Evolutionary conservation across 1,139 yeast species (phyloP).

Genomic region (Taphrina betulina): DNA sequence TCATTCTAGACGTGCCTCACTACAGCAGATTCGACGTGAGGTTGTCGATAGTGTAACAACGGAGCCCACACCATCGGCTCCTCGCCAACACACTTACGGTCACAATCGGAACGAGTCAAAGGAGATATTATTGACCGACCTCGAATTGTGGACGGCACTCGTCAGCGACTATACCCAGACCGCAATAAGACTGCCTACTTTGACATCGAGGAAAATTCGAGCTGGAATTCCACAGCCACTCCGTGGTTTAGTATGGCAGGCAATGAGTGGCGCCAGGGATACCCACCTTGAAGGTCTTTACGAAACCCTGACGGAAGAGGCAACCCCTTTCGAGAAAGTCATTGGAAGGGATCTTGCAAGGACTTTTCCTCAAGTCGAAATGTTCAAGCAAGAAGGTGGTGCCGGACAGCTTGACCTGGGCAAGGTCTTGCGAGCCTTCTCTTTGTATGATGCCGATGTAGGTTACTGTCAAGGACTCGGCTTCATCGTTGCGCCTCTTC

Average conservation of each 20-base stretch:
- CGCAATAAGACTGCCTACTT: slow-evolving; percentile 43
- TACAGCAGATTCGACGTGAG: slow-evolving; percentile 23
- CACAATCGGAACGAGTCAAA: slow-evolving; percentile 25
- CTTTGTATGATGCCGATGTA: slow-evolving; percentile 65
- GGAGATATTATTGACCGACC: slow-evolving; percentile 40
- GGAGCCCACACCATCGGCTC: neutral
- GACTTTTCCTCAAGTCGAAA: slow-evolving; percentile 59
- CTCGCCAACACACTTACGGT: slow-evolving; percentile 8
- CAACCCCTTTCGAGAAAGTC: slow-evolving; percentile 53
- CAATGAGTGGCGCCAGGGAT: slow-evolving; percentile 45
- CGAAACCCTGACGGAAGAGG: slow-evolving; percentile 48
- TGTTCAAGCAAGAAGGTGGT: slow-evolving; percentile 54
- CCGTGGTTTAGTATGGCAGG: slow-evolving; percentile 46
- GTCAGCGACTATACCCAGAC: slow-evolving; percentile 44
- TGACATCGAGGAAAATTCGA: slow-evolving; percentile 41
- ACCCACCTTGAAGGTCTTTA: slow-evolving; percentile 47
- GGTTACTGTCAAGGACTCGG: slow-evolving; percentile 70
- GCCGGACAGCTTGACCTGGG: slow-evolving; percentile 52
- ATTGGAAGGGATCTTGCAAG: slow-evolving; percentile 63
- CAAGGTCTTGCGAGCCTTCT: slow-evolving; percentile 62
- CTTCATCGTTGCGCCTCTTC: slow-evolving; percentile 63
- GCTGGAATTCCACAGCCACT: slow-evolving; percentile 48
- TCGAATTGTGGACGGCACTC: slow-evolving; percentile 45
- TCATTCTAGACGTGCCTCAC: slow-evolving; percentile 12
- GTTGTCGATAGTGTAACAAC: slow-evolving; percentile 26